A percentile compares a stretch with the other conserved stretches of the same genome.
phyloP scores from a whole-genome alignment of 2,329 filamentous ascomycete species.

The Pseudonectria foliicola region DNA sequence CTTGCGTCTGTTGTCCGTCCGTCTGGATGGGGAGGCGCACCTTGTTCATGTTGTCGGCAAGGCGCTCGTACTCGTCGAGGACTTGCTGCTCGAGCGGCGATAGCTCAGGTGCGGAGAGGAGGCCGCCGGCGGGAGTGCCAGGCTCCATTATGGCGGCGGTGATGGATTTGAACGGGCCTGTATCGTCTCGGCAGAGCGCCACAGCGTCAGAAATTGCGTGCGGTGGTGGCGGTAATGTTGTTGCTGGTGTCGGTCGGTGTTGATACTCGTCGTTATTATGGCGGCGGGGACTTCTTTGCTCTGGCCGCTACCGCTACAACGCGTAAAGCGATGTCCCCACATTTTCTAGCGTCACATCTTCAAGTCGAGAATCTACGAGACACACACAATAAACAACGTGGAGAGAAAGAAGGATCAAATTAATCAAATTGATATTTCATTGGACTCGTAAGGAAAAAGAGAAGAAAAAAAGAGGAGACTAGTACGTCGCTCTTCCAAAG shows the following conservation, averaged over 20 bases:
- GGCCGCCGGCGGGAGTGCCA: constrained; percentile 12
- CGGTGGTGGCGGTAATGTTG: background rate
- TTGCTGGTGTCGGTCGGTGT: background rate
- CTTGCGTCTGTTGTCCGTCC: background rate
- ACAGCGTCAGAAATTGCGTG: background rate
- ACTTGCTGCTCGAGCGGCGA: constrained; percentile 87
- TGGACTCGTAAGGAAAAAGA: background rate
- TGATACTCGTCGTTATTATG: background rate
- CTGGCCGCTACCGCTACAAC: too few species aligned
- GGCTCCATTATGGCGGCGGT: constrained; percentile 14
- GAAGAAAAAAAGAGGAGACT: too few species aligned
- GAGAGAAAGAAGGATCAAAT: too few species aligned
- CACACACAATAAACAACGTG: too few species aligned
- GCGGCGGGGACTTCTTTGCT: background rate
- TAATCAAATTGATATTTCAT: background rate
- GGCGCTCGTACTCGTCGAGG: constrained; percentile 82
- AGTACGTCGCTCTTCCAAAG: background rate
- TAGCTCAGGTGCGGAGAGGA: constrained; percentile 49
- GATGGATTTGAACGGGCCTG: background rate
- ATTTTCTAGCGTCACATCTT: too few species aligned
- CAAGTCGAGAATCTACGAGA: too few species aligned
- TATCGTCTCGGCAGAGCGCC: background rate
- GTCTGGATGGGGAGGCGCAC: constrained; percentile 37
- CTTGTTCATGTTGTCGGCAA: constrained; percentile 87
- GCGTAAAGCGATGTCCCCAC: background rate